Percentiles rank a stretch among this genome's conserved stretches.
Evolutionary conservation across 805 yeast genomes (phyloP).

Genomic region (Pichia paraexigua): DNA sequence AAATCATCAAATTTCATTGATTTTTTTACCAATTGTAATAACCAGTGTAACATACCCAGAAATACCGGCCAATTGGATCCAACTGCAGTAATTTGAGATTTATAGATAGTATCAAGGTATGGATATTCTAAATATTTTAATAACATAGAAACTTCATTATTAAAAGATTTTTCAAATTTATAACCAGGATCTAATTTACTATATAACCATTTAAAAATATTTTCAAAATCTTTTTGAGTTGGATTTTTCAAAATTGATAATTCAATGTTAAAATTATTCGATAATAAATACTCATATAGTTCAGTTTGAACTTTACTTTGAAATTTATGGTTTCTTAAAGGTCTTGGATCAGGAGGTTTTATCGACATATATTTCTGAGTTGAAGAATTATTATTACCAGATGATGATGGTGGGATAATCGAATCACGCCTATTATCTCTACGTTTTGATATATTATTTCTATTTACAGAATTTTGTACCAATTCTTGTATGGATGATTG

Average conservation of each 20-base stretch:
- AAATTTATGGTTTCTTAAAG: slow-evolving; percentile 63
- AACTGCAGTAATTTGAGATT: slow-evolving; percentile 82
- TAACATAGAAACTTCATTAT: slow-evolving; percentile 63
- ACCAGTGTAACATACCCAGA: slow-evolving; percentile 78
- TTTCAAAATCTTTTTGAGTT: slow-evolving; percentile 77
- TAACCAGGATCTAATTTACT: slow-evolving; percentile 73
- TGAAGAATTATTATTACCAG: background rate
- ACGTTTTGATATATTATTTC: slow-evolving; percentile 13
- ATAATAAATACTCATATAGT: slow-evolving; percentile 53
- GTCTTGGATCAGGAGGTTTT: slow-evolving; percentile 54
- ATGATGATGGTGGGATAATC: slow-evolving; percentile 7
- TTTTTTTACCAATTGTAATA: slow-evolving; percentile 47
- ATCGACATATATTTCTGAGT: background rate
- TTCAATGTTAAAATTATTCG: slow-evolving; percentile 64
- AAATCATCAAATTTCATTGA: slow-evolving; percentile 30
- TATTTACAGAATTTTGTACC: slow-evolving; percentile 22
- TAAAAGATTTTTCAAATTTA: slow-evolving; percentile 58
- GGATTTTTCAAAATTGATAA: slow-evolving; percentile 67
- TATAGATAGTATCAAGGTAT: slow-evolving; percentile 67
- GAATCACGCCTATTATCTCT: slow-evolving; percentile 12
- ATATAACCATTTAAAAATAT: slow-evolving; percentile 75
- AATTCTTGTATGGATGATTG: slow-evolving; percentile 16
- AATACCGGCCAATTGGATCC: slow-evolving; percentile 84
- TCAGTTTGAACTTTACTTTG: slow-evolving; percentile 61
- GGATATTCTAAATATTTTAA: slow-evolving; percentile 69